A percentile compares a stretch with the other conserved stretches of the same genome.
phyloP scores from a whole-genome alignment of 1,139 yeast species.

The Eremothecium coryli region DNA sequence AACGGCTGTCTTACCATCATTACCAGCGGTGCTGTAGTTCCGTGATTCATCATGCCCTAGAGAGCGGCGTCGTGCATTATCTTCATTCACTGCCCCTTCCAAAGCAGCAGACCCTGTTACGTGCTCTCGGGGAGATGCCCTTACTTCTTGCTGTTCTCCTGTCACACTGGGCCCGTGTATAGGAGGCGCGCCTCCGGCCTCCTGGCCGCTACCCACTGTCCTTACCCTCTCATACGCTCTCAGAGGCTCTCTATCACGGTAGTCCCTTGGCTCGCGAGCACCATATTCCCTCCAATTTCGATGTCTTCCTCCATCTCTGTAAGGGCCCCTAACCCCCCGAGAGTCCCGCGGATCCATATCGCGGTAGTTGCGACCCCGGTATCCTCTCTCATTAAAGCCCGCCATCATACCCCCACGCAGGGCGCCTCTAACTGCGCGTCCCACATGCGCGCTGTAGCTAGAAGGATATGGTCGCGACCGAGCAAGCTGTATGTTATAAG shows the following conservation, averaged over 20 bases:
- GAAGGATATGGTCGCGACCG: slow-evolving; percentile 39
- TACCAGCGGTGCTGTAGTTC: too few relatives aligned
- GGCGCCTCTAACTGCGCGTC: slow-evolving; percentile 20
- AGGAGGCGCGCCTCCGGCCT: too few relatives aligned
- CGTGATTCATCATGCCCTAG: too few relatives aligned
- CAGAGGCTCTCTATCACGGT: slow-evolving; percentile 4
- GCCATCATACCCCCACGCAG: neutral
- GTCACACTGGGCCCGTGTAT: too few relatives aligned
- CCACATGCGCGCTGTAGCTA: slow-evolving; percentile 12
- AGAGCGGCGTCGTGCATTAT: too few relatives aligned
- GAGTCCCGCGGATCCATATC: slow-evolving; percentile 5
- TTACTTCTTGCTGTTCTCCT: too few relatives aligned
- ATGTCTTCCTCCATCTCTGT: slow-evolving; percentile 16
- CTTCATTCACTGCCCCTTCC: too few relatives aligned
- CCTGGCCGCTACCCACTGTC: too few relatives aligned
- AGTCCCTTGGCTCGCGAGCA: slow-evolving; percentile 3
- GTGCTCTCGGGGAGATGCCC: too few relatives aligned
- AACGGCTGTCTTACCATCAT: too few relatives aligned
- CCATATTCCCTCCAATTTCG: slow-evolving; percentile 15
- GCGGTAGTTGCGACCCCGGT: slow-evolving; percentile 3
- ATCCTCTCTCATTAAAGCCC: neutral
- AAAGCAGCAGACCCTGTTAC: too few relatives aligned
- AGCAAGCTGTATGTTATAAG: slow-evolving; percentile 51
- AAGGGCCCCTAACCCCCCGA: neutral
- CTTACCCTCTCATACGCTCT: slow-evolving; percentile 3